Percentiles rank a stretch among this genome's conserved stretches.
Evolutionary conservation across 208 protist genomes (phyloP).

Genomic region (Herpetomonas tarakana): DNA sequence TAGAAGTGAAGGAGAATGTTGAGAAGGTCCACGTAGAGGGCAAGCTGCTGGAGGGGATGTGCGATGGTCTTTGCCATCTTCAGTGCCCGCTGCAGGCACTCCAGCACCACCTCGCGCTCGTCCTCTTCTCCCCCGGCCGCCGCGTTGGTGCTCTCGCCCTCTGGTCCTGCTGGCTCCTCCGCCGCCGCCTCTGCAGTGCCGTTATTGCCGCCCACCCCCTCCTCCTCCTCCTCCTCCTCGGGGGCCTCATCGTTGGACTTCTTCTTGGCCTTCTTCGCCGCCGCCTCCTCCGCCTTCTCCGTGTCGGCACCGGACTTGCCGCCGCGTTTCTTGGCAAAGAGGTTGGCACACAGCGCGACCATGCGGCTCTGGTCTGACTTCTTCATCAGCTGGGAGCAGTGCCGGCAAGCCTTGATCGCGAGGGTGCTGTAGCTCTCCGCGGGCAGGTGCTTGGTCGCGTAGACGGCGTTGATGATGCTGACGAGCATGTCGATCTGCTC

Average conservation of each 20-base stretch:
- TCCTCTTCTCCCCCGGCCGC: background rate
- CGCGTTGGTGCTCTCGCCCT: background rate
- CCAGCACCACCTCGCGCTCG: slow-evolving; percentile 44
- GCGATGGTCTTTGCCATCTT: slow-evolving; percentile 89
- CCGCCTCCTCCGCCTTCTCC: background rate
- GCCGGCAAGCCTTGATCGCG: slow-evolving; percentile 84
- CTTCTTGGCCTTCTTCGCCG: background rate
- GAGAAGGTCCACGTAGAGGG: slow-evolving; percentile 95
- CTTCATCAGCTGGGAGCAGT: slow-evolving; percentile 89
- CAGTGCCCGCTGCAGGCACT: slow-evolving; percentile 92
- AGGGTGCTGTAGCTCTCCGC: slow-evolving; percentile 94
- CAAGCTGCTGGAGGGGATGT: slow-evolving; percentile 60
- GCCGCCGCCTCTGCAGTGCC: too few species aligned
- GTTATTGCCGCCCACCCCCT: background rate
- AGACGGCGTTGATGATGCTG: slow-evolving; percentile 68
- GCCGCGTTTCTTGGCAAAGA: slow-evolving; percentile 91
- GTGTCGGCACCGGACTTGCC: background rate
- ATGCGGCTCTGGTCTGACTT: slow-evolving; percentile 91
- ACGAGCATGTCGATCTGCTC: slow-evolving; percentile 82
- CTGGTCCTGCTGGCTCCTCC: too few species aligned
- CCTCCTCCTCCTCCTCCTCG: slow-evolving; percentile 50
- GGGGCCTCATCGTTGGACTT: slow-evolving; percentile 20
- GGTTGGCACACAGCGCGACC: slow-evolving; percentile 70
- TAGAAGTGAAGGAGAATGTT: slow-evolving; percentile 95
- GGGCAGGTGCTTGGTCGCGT: slow-evolving; percentile 34